Percentiles rank a stretch among this genome's conserved stretches.
These are phyloP conservation scores for Talaromyces sp. DNA, from an alignment of 2,329 filamentous ascomycete species.

Conservation along the genomic window DNA sequence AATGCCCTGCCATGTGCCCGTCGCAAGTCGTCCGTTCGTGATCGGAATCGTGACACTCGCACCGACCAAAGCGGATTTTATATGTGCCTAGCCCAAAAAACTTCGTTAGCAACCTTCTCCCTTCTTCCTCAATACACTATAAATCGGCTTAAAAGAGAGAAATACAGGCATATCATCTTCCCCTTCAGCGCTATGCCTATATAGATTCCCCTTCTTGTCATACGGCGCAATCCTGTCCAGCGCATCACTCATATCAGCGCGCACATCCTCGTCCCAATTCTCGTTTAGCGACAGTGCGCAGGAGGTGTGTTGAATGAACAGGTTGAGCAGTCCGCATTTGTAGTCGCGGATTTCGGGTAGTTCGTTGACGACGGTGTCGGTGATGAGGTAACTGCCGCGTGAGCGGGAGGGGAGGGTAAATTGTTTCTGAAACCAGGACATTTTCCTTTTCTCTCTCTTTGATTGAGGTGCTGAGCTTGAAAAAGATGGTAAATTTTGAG, in stretches of 20 bases:
- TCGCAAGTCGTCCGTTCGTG: constrained; percentile 71
- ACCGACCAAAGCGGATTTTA: constrained; percentile 86
- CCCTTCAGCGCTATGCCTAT: constrained; percentile 84
- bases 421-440: constrained; percentile 80
- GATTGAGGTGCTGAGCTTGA: too few species aligned
- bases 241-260: constrained; percentile 88
- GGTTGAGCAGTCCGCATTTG: constrained; percentile 79
- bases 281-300: constrained; percentile 91
- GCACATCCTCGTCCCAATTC: constrained; percentile 83
- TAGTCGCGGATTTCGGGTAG: constrained; percentile 79
- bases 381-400: constrained; percentile 86
- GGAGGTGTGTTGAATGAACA: constrained; percentile 94
- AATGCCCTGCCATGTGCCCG: constrained; percentile 66
- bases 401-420: constrained; percentile 73
- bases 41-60: constrained; percentile 90
- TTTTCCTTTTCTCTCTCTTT: constrained; percentile 37
- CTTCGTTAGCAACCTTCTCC: neutral
- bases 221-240: constrained; percentile 85
- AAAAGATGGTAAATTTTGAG: too few species aligned
- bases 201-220: constrained; percentile 71
- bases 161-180: constrained; percentile 84
- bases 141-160: neutral
- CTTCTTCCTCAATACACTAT: neutral
- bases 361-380: constrained; percentile 65
- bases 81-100: constrained; percentile 63